Conservation (phyloP, 331 rosid species). For the Acacia concinna region DNA sequence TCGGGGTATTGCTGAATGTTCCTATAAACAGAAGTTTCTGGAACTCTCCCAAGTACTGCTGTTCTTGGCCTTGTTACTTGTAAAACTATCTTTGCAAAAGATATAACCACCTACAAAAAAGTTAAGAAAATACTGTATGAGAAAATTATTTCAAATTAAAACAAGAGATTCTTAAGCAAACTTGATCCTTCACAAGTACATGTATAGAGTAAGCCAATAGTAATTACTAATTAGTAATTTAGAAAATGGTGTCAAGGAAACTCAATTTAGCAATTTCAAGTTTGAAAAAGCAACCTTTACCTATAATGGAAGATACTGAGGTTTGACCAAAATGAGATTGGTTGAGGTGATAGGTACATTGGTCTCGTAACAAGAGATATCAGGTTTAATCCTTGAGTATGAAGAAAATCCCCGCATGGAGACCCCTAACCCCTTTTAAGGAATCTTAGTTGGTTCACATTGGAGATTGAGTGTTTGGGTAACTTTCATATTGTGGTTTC, state of each 20-base stretch:
- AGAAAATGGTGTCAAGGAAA: neutral
- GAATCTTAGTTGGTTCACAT: too few relatives aligned
- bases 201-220: neutral
- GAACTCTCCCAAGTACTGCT: constrained; percentile 70
- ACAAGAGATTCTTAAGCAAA: neutral
- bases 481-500: too few relatives aligned
- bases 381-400: too few relatives aligned
- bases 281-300: neutral
- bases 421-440: too few relatives aligned
- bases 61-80: constrained; percentile 87
- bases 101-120: constrained; percentile 59
- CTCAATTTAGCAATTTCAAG: neutral
- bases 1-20: constrained; percentile 69
- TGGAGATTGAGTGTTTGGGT: too few relatives aligned
- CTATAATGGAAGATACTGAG: too few relatives aligned
- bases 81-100: constrained; percentile 68
- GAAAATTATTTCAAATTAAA: neutral
- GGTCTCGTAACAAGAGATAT: too few relatives aligned
- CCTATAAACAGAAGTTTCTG: constrained; percentile 57
- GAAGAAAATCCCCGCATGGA: too few relatives aligned
- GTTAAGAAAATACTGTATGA: neutral
- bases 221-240: neutral
- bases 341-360: too few relatives aligned
- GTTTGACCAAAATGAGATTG: too few relatives aligned
- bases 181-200: neutral